Percentiles rank a stretch among this genome's conserved stretches.
Conservation (phyloP, 257 asterid species). For the Solanum chmielewskii region DNA sequence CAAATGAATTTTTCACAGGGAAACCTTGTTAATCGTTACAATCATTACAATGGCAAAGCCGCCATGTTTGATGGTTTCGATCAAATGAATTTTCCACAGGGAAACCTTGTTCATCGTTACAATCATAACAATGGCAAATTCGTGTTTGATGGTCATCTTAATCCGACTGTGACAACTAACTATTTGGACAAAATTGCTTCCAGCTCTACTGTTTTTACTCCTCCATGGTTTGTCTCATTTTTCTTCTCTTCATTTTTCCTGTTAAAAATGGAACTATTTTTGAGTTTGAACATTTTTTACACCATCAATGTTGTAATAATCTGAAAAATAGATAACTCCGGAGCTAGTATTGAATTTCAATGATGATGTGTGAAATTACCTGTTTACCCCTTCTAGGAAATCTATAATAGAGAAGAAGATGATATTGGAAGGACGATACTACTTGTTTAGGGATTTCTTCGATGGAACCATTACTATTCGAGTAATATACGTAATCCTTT, state of each 20-base stretch:
- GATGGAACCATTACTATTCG: not conserved
- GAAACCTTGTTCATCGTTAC: too few species aligned
- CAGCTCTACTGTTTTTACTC: not conserved
- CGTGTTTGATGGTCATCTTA: too few species aligned
- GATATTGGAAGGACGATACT: not conserved
- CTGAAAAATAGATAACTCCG: not conserved
- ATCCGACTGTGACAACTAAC: too few species aligned
- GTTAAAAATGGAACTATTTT: not conserved
- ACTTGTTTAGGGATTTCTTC: slow-evolving; percentile 23
- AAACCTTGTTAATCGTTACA: too few species aligned
- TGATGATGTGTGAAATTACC: not conserved
- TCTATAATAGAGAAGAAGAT: not conserved
- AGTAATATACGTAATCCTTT: not conserved
- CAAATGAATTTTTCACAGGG: too few species aligned
- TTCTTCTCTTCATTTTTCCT: not conserved
- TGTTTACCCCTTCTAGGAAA: not conserved
- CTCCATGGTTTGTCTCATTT: slow-evolving; percentile 5
- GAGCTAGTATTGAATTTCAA: not conserved
- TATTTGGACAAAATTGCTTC: not conserved
- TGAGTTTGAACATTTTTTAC: not conserved
- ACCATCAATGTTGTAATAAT: too few species aligned
- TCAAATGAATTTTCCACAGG: too few species aligned
- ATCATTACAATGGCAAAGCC: too few species aligned
- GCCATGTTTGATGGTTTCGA: too few species aligned
- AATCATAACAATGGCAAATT: too few species aligned